These are phyloP conservation scores for Amylostereum chailletii DNA, from an alignment of 1,284 basidiomycete species.

Conservation along the genomic window DNA sequence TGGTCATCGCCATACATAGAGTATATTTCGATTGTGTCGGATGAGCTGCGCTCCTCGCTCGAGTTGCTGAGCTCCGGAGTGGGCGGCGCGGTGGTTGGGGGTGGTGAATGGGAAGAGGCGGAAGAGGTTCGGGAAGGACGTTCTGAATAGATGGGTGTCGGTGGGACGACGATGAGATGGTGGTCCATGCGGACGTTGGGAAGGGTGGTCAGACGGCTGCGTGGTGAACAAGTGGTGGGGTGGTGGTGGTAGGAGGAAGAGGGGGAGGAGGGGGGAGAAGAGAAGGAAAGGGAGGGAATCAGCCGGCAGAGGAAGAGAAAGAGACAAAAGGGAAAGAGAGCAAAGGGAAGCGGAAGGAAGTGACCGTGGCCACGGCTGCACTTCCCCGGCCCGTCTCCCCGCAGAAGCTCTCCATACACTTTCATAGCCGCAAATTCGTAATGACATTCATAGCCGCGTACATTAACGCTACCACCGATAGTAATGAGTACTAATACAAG, in stretches of 20 bases:
- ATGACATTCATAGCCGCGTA: no score
- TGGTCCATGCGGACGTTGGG: neutral
- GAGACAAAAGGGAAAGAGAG: neutral
- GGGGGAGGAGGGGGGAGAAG: neutral
- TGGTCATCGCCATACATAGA: slow-evolving; percentile 15
- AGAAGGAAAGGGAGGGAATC: neutral
- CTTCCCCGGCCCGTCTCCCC: no score
- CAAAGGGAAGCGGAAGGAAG: no score
- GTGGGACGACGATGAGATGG: slow-evolving; percentile 12
- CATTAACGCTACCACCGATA: no score
- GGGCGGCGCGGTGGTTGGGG: slow-evolving; percentile 9
- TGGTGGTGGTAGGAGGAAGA: neutral
- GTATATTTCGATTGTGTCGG: slow-evolving; percentile 17
- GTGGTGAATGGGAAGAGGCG: slow-evolving; percentile 4
- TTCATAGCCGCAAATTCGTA: no score
- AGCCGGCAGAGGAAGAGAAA: neutral
- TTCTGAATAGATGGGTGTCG: slow-evolving; percentile 6
- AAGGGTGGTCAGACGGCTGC: neutral
- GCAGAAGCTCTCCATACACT: no score
- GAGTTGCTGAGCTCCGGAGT: slow-evolving; percentile 13
- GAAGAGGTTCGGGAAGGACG: neutral
- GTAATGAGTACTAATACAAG: no score
- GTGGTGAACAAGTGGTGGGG: neutral
- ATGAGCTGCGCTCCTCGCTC: slow-evolving; percentile 11
- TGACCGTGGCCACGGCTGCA: no score